Evolutionary conservation across 768 basidiomycete genomes (phyloP), one percentile per base, ranked within the genome.

Genomic region (Sporobolomyces roseus): DNA sequence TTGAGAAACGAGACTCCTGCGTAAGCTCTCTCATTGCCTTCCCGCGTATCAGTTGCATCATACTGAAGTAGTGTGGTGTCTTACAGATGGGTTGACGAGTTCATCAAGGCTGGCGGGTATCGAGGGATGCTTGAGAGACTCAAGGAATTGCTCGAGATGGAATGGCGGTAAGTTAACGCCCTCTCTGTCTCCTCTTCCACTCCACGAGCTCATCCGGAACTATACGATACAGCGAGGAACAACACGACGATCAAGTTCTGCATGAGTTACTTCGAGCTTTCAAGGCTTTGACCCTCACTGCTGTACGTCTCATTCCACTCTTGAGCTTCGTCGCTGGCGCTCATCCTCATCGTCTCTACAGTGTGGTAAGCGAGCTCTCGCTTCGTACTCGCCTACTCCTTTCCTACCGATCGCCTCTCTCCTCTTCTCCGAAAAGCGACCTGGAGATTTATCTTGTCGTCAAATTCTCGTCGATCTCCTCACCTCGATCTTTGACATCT

Each of bases 81-180:
- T 7, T 52, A 25, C 45, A 93, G 91, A 61, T 97, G 94, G 93
- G 87, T 96, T 17, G 84, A 90, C 73, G 86, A 87, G 50, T 98
- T 98, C 76, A 78, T 96, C 54, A 83, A 83, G 56, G 78, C 85
- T 29, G 91, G 92, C 21, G 96, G 96, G 1, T 99, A 98, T 75
- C 83, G 86, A 14, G 87, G 88, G 3, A 80, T 99, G 36, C 78
- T 97, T 48, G 89, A 87, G 0, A 83, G 91, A 61, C 80, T 98
- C 29, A 90, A 92, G 66, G 93, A 99, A 79, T 83, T 98, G 23
- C 83, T 99, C 2, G 90, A 93, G 74, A 86, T 97, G 41, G 96
- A 99, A 79, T 99, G 96, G 96, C 87, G 94, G 91, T 90, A 73
- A 68, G 85, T n/a, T n/a, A n/a, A n/a, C n/a, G n/a, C n/a, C n/a